Evolutionary conservation across 1,284 basidiomycete genomes (phyloP).

Genomic region (Ganoderma lucidum): DNA sequence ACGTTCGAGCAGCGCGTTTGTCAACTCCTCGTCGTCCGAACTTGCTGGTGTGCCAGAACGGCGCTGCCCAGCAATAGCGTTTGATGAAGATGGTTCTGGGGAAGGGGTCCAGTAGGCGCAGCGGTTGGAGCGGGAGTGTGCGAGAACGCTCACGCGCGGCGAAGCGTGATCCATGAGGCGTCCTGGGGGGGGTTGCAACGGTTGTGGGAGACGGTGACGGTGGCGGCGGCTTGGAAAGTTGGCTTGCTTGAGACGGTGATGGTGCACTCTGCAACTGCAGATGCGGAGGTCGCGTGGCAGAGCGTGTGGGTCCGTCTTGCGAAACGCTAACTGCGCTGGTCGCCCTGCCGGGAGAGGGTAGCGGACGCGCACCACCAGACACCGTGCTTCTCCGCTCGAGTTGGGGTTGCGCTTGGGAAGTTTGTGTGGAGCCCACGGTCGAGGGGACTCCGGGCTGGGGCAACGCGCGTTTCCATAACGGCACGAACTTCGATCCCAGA

Average conservation of each 20-base stretch:
- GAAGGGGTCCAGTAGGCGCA: constrained; percentile 28
- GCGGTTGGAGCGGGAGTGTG: constrained; percentile 31
- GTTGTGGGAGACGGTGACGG: constrained; percentile 8
- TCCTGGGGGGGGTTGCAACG: background rate
- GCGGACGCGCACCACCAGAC: constrained; percentile 19
- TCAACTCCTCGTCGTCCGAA: constrained; percentile 41
- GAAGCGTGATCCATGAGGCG: constrained; percentile 22
- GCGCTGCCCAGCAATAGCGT: constrained; percentile 10
- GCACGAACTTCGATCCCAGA: constrained; percentile 41
- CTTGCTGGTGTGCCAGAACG: constrained; percentile 28
- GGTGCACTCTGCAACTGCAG: constrained; percentile 24
- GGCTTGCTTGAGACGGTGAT: constrained; percentile 12
- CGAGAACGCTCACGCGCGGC: constrained; percentile 30
- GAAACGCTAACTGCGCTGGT: constrained; percentile 12
- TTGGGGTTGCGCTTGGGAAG: constrained; percentile 8
- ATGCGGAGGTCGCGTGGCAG: constrained; percentile 26
- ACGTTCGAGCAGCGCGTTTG: constrained; percentile 35
- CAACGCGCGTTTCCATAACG: constrained; percentile 41
- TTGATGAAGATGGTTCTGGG: constrained; percentile 21
- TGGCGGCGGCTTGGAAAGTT: constrained; percentile 2
- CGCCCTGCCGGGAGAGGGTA: constrained; percentile 21
- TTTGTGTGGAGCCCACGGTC: constrained; percentile 13
- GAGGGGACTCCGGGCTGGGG: constrained; percentile 33
- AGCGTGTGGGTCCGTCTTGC: constrained; percentile 19
- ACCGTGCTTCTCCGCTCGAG: constrained; percentile 28